Evolutionary conservation across 306 rosid genomes (phyloP).

Genomic region (Cucurbita argyrosperma): DNA sequence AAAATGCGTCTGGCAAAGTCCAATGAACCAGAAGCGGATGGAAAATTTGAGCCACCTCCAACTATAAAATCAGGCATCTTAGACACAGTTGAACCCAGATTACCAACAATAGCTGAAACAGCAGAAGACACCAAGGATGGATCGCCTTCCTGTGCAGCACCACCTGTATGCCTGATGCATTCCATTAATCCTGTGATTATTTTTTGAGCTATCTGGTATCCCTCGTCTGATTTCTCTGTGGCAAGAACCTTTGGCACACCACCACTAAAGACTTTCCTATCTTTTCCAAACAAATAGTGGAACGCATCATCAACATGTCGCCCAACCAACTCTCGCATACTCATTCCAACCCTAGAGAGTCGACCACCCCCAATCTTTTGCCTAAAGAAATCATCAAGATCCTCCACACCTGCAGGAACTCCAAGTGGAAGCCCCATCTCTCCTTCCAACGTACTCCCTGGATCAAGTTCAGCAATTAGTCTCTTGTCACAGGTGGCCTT

Average conservation of each 20-base stretch:
- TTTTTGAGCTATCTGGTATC: conserved; percentile 65
- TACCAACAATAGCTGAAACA: conserved; percentile 70
- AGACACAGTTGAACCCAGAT: conserved; percentile 48
- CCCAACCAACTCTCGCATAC: conserved; percentile 82
- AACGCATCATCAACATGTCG: conserved; percentile 53
- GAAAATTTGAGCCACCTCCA: conserved; percentile 31
- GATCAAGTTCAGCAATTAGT: conserved; percentile 66
- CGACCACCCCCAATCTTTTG: conserved; percentile 78
- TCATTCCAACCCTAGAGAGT: conserved; percentile 55
- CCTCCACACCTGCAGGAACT: conserved; percentile 82
- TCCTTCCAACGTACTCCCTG: conserved; percentile 57
- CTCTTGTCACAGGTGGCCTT: conserved; percentile 60
- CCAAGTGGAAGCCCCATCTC: conserved; percentile 71
- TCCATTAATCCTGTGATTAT: conserved; percentile 62
- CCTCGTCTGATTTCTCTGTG: conserved; percentile 77
- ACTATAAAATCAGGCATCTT: conserved; percentile 49
- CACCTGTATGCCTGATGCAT: conserved; percentile 86
- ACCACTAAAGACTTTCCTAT: conserved; percentile 47
- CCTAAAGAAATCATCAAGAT: conserved; percentile 84
- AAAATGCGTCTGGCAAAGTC: conserved; percentile 53
- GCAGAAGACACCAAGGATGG: conserved; percentile 91
- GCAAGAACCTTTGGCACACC: conserved; percentile 45
- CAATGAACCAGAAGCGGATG: conserved; percentile 37
- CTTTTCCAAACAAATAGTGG: conserved; percentile 50
- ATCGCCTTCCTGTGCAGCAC: conserved; percentile 99